Percentiles rank a stretch among this genome's conserved stretches.
These are phyloP conservation scores for Hypocrella siamensis DNA, from an alignment of 2,329 filamentous ascomycete genomes.

Conservation along the genomic window DNA sequence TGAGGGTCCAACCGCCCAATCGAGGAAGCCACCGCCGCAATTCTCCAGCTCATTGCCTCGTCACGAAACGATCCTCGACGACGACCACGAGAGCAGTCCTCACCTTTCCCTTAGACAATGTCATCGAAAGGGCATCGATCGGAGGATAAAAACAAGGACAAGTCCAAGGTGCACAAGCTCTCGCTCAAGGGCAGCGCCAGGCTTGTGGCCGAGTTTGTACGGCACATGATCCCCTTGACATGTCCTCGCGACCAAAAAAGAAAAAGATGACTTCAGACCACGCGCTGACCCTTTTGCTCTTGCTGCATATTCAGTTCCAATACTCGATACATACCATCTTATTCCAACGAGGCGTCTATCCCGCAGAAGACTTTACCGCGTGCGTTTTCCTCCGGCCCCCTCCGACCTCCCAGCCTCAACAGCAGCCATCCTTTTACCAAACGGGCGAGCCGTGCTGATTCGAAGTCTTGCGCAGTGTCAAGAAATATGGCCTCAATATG, in stretches of 20 bases:
- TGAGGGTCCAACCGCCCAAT: no score
- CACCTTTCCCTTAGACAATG: constrained; percentile 7
- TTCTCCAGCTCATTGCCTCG: neutral
- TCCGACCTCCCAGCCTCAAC: neutral
- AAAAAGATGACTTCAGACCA: no score
- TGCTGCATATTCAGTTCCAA: constrained; percentile 57
- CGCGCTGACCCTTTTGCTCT: no score
- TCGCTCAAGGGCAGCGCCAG: constrained; percentile 73
- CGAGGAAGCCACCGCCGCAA: no score
- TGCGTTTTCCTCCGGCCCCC: constrained; percentile 28
- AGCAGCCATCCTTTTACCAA: neutral
- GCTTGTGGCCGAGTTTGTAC: constrained; percentile 84
- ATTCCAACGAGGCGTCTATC: constrained; percentile 76
- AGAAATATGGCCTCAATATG: constrained; percentile 99
- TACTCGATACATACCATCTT: constrained; percentile 97
- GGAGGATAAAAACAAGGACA: constrained; percentile 29
- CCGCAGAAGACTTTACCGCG: constrained; percentile 92
- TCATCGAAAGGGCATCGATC: constrained; percentile 14
- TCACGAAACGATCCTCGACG: neutral
- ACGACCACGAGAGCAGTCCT: no score
- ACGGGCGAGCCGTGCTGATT: no score
- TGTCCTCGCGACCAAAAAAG: no score
- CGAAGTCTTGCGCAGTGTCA: constrained; percentile 45
- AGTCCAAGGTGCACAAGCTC: constrained; percentile 89
- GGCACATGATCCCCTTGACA: neutral